These are phyloP conservation scores for Achaetomiella virescens DNA, from an alignment of 495 filamentous ascomycete species.

Conservation along the genomic window DNA sequence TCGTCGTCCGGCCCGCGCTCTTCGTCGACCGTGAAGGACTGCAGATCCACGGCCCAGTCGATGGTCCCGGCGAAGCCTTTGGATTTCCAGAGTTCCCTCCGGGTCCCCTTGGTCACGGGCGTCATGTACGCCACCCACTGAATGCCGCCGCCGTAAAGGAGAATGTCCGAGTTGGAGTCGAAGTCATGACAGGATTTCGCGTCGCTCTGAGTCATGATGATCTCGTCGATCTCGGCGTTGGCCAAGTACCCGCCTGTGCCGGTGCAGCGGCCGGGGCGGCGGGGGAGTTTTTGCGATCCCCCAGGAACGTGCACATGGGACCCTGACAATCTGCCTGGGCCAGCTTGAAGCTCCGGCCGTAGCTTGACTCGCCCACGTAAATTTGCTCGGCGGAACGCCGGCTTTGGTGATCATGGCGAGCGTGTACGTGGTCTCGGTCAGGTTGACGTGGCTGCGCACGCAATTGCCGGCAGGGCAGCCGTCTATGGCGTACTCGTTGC, in stretches of 20 bases:
- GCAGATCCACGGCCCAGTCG: constrained; percentile 42
- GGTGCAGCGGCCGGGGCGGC: constrained; percentile 34
- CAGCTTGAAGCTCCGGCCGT: constrained; percentile 35
- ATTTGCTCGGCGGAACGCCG: constrained; percentile 33
- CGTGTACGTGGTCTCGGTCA: constrained; percentile 34
- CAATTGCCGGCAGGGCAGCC: constrained; percentile 28
- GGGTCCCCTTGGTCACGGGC: constrained; percentile 19
- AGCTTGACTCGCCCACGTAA: constrained; percentile 34
- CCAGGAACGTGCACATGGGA: constrained; percentile 13
- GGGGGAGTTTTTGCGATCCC: constrained; percentile 2
- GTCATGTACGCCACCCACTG: constrained; percentile 42
- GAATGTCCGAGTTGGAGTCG: constrained; percentile 28
- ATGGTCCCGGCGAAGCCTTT: constrained; percentile 30
- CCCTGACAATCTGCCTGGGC: constrained; percentile 2
- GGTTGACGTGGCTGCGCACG: constrained; percentile 37
- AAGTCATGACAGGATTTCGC: background rate
- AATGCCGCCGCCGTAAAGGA: constrained; percentile 35
- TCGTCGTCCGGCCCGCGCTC: no score
- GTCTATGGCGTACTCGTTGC: constrained; percentile 15
- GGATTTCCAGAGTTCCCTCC: constrained; percentile 18
- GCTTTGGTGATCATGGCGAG: constrained; percentile 39
- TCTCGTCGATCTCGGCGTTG: constrained; percentile 30
- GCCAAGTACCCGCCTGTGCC: constrained; percentile 30
- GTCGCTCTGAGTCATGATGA: background rate
- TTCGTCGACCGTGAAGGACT: no score